A percentile compares a stretch with the other conserved stretches of the same genome.
These are phyloP conservation scores for Neurospora sp. DNA, from an alignment of 495 filamentous ascomycete species.

Conservation along the genomic window DNA sequence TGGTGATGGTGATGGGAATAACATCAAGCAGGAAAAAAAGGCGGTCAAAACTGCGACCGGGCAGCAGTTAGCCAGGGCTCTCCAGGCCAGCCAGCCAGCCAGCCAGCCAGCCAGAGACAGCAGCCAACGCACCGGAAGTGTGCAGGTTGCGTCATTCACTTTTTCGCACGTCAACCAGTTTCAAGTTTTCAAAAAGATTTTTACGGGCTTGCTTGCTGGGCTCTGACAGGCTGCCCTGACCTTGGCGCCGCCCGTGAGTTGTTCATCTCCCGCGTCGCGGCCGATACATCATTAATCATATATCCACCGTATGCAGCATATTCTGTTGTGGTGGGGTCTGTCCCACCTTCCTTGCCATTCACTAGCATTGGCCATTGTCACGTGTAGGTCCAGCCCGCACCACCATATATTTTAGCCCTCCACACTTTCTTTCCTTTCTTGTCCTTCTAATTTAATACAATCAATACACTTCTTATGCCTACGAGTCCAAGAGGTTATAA, in stretches of 20 bases:
- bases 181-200: neutral
- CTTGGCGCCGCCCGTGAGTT: neutral
- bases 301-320: neutral
- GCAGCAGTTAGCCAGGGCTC: neutral
- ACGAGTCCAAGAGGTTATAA: too few relatives aligned
- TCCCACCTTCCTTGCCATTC: too few relatives aligned
- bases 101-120: neutral
- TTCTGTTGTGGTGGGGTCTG: neutral
- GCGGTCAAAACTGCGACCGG: neutral
- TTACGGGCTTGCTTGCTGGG: neutral
- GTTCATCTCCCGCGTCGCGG: neutral
- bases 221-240: neutral
- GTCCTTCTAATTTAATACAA: too few relatives aligned
- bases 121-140: neutral
- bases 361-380: too few relatives aligned
- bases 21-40: neutral
- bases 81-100: neutral
- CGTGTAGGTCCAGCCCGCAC: too few relatives aligned
- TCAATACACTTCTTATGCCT: too few relatives aligned
- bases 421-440: too few relatives aligned
- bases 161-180: neutral
- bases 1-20: neutral
- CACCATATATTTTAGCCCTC: too few relatives aligned
- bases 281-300: neutral
- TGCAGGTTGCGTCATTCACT: neutral